Evolutionary conservation across 306 rosid species (phyloP).

Genomic region (Fragaria vesca): DNA sequence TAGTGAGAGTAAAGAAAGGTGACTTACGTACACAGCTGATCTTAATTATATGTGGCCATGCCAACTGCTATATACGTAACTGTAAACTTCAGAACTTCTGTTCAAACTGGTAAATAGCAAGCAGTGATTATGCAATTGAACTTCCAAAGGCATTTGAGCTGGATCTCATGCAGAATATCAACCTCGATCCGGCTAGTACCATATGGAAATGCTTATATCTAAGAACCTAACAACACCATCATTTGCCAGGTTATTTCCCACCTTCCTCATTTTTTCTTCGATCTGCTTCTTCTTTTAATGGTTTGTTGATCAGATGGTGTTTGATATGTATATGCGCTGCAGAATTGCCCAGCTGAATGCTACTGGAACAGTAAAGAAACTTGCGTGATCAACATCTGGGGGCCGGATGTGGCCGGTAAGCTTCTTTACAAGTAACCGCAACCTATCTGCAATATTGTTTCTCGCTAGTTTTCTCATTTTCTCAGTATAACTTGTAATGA

Average conservation of each 20-base stretch:
- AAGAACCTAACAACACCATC: constrained; percentile 33
- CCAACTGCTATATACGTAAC: no score
- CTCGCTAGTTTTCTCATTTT: background rate
- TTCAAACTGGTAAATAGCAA: no score
- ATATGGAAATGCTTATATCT: constrained; percentile 66
- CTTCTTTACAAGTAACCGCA: background rate
- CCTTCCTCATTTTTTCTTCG: constrained; percentile 1
- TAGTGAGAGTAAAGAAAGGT: no score
- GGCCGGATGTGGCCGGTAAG: constrained; percentile 54
- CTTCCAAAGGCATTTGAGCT: constrained; percentile 59
- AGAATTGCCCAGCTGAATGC: constrained; percentile 90
- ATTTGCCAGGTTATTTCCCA: constrained; percentile 59
- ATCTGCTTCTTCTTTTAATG: background rate
- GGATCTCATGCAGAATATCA: constrained; percentile 56
- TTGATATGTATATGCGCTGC: constrained; percentile 15
- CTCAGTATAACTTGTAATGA: background rate
- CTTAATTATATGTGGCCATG: no score
- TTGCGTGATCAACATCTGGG: constrained; percentile 54
- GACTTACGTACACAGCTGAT: no score
- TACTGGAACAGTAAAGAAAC: constrained; percentile 70
- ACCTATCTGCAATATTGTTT: background rate
- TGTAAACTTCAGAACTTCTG: no score
- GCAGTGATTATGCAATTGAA: constrained; percentile 10
- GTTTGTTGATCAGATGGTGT: background rate
- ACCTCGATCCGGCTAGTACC: constrained; percentile 67